These are phyloP conservation scores for Pestalotiopsis sp. DNA, from an alignment of 2,329 filamentous ascomycete species.

Conservation along the genomic window DNA sequence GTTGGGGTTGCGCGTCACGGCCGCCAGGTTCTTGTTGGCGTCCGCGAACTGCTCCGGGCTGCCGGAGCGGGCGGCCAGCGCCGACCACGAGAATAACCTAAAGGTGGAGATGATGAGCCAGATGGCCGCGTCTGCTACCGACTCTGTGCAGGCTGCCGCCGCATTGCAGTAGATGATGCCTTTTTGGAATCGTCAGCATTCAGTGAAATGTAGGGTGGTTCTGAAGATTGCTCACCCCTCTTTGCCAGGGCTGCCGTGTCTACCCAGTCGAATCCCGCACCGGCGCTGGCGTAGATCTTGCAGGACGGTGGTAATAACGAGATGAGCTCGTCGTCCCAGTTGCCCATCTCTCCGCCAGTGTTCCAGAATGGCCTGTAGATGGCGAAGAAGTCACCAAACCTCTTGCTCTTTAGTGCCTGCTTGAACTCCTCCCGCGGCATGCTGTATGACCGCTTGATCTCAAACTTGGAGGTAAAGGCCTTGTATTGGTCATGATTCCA, in stretches of 20 bases:
- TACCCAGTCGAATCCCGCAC: conserved; percentile 12
- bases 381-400: conserved; percentile 12
- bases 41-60: conserved; percentile 6
- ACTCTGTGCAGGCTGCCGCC: conserved; percentile 11
- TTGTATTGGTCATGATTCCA: conserved; percentile 20
- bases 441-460: conserved; percentile 18
- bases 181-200: neutral
- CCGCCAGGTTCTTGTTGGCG: conserved; percentile 10
- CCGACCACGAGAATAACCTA: conserved; percentile 11
- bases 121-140: conserved; percentile 10
- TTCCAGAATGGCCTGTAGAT: conserved; percentile 12
- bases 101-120: conserved; percentile 12
- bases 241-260: conserved; percentile 6
- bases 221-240: neutral
- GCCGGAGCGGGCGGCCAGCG: conserved; percentile 8
- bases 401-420: conserved; percentile 13
- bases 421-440: conserved; percentile 18
- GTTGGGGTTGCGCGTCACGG: conserved; percentile 10
- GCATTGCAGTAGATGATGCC: conserved; percentile 12
- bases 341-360: conserved; percentile 12
- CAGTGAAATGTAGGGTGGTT: neutral
- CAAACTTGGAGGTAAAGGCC: conserved; percentile 16
- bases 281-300: conserved; percentile 9
- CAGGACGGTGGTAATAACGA: conserved; percentile 9
- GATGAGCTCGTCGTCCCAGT: conserved; percentile 12